Base-by-base conservation (phyloP, 1,284 basidiomycete genomes). In the Neonothopanus nambi region DNA sequence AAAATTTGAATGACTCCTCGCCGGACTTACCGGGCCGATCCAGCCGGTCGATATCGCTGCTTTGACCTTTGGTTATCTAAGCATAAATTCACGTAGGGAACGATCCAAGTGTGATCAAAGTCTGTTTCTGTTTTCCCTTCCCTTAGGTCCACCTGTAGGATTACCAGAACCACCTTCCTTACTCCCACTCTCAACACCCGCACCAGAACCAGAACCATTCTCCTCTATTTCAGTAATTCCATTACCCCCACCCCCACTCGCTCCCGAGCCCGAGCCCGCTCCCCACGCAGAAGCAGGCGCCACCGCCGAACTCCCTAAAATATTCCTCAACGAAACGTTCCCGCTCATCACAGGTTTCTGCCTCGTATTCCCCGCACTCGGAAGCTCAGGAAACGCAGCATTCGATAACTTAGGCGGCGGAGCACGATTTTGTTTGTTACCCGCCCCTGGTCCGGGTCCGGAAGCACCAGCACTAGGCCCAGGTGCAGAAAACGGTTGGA, bases 41-140 rank as follows among this genome's bases (percentile, higher is more conserved):
- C 26, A 11, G 26, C 9, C 30, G 9, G 30, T 13, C 30, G 8
- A n/a, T n/a, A n/a, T n/a, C n/a, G n/a, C 26, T 28, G 26, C 26
- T 28, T 28, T 28, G 33, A 36, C 17, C 33, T 23, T 48, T 20
- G 13, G 7, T n/a, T n/a, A n/a, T n/a, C n/a, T n/a, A n/a, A n/a
- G n/a, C 3, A 33, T 5, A 33, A 8, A 11, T 11, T 71, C 63
- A 82, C 12, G 79, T 69, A 26, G 84, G 82, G 70, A 86, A 85
- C 11, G 84, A 74, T 7, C 86, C 85, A 55, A 83, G 65, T 15
- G 75, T 89, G 63, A 94, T 93, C 61, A 95, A 67, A 18, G 85
- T 87, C 74, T 94, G 89, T 70, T 93, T 93, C 66, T 85, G 80
- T 67, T 93, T 93, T 2, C 85, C 86, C 68, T 90, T 91, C 0